Evolutionary conservation across 306 rosid species (phyloP).

Genomic region (Cicer chorassanicum): DNA sequence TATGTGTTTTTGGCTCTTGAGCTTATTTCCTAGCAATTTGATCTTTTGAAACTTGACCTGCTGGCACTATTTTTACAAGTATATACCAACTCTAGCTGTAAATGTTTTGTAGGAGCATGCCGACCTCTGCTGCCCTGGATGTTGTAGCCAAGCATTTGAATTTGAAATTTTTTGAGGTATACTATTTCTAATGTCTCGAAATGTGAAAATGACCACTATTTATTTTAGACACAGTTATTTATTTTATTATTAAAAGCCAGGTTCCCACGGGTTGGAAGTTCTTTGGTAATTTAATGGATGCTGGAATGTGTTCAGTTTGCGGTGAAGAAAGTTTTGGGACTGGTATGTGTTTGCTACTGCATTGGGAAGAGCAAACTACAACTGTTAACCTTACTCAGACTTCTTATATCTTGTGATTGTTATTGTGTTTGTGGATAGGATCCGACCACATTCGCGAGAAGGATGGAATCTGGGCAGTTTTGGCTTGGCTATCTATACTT

Average conservation of each 20-base stretch:
- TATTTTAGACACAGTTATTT: not conserved
- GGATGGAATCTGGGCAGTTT: constrained; percentile 99
- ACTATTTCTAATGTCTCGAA: constrained; percentile 18
- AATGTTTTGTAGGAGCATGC: constrained; percentile 88
- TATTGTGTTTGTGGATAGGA: constrained; percentile 60
- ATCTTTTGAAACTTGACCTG: constrained; percentile 11
- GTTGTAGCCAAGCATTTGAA: constrained; percentile 93
- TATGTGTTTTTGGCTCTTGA: constrained; percentile 28
- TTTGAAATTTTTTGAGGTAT: constrained; percentile 94
- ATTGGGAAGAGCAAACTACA: constrained; percentile 23
- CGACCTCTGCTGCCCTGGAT: constrained; percentile 99
- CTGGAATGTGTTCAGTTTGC: constrained; percentile 88
- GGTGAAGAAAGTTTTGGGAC: constrained; percentile 99
- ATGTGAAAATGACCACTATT: constrained; percentile 23
- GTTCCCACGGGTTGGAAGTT: constrained; percentile 99
- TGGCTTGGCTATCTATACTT: constrained; percentile 93
- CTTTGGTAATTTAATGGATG: constrained; percentile 98
- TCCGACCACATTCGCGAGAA: constrained; percentile 98
- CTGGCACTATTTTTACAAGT: constrained; percentile 10
- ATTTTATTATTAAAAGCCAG: constrained; percentile 52
- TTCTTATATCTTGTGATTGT: constrained; percentile 38
- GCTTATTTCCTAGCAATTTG: constrained; percentile 32
- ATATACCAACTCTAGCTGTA: constrained; percentile 25
- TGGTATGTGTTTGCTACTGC: constrained; percentile 58
- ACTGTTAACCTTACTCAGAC: constrained; percentile 15